Evolutionary conservation across 2,329 filamentous ascomycete species (phyloP).

Genomic region (Nakataea oryzae): DNA sequence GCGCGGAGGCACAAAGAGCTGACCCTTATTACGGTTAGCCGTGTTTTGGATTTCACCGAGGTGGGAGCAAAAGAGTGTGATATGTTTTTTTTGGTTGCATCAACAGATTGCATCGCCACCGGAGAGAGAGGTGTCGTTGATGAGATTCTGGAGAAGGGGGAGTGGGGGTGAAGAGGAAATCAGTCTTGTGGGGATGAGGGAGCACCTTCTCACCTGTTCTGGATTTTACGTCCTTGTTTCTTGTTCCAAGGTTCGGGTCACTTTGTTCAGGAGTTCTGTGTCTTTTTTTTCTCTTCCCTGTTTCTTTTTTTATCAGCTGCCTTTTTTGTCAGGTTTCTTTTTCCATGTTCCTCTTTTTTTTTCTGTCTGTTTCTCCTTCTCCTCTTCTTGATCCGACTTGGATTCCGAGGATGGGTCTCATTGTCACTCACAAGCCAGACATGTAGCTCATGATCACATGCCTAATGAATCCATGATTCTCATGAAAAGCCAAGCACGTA

Average conservation of each 20-base stretch:
- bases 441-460: conserved; percentile 3
- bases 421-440: not conserved
- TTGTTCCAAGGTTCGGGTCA: conserved; percentile 10
- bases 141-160: not conserved
- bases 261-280: not conserved
- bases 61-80: not conserved
- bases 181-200: not conserved
- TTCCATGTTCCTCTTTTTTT: not conserved
- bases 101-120: conserved; percentile 1
- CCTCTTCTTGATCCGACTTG: not conserved
- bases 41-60: too few relatives aligned
- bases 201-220: not conserved
- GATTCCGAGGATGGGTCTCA: not conserved
- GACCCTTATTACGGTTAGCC: too few relatives aligned
- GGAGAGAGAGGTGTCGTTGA: not conserved
- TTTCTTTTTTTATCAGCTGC: not conserved
- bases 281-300: not conserved
- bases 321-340: not conserved
- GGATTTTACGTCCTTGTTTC: conserved; percentile 1
- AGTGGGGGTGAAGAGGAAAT: not conserved
- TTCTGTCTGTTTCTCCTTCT: not conserved
- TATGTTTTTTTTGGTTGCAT: not conserved
- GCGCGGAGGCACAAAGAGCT: too few relatives aligned
- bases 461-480: conserved; percentile 3
- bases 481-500: not conserved